phyloP scores from a whole-genome alignment of 768 basidiomycete species.

The Russula earlei region DNA sequence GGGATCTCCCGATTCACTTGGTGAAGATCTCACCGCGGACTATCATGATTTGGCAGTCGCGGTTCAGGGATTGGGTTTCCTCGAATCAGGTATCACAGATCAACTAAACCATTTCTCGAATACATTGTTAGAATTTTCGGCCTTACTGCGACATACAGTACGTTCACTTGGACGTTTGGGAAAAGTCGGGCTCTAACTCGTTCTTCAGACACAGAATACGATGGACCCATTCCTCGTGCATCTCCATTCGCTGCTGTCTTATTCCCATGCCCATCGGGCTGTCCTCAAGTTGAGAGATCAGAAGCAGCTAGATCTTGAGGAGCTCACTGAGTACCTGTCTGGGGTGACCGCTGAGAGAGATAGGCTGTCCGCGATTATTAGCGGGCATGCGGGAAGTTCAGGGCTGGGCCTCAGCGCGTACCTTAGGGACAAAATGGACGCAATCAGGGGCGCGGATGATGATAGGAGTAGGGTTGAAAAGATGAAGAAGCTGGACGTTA shows the following conservation, averaged over 20 bases:
- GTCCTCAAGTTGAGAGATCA: constrained; percentile 94
- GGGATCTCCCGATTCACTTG: constrained; percentile 58
- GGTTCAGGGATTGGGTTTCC: constrained; percentile 93
- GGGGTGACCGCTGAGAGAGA: constrained; percentile 92
- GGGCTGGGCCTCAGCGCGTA: constrained; percentile 84
- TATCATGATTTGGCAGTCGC: constrained; percentile 96
- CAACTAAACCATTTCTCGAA: constrained; percentile 96
- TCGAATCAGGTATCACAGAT: constrained; percentile 98
- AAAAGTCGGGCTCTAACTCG: background rate
- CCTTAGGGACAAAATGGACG: constrained; percentile 86
- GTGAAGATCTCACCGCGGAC: constrained; percentile 91
- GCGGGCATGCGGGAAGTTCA: constrained; percentile 77
- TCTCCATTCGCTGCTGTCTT: constrained; percentile 86
- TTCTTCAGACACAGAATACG: constrained; percentile 71
- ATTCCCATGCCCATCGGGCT: constrained; percentile 87
- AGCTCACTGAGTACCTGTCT: constrained; percentile 88
- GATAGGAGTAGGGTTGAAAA: constrained; percentile 87
- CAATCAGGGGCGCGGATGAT: constrained; percentile 85
- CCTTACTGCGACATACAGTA: constrained; percentile 77
- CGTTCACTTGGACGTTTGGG: constrained; percentile 18
- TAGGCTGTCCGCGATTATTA: constrained; percentile 79
- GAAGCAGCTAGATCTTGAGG: constrained; percentile 98
- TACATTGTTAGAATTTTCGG: constrained; percentile 90
- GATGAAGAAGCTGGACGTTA: constrained; percentile 84
- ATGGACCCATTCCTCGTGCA: constrained; percentile 88